These are phyloP conservation scores for Pezizomycotina sp. DNA, from an alignment of 2,329 filamentous ascomycete genomes.

Conservation along the genomic window DNA sequence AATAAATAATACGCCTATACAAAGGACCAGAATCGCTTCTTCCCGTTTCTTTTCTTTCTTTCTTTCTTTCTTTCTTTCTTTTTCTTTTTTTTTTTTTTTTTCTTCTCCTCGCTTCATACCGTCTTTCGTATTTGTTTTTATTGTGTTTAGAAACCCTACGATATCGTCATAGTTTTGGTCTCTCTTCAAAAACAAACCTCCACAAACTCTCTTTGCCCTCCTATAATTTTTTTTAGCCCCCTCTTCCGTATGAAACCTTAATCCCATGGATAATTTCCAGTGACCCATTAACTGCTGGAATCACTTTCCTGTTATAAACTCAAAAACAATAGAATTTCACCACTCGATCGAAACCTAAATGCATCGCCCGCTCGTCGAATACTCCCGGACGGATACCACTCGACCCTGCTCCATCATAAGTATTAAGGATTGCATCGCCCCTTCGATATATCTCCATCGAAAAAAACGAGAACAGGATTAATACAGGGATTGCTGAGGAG, in stretches of 20 bases:
- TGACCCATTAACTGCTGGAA: not conserved
- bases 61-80: not conserved
- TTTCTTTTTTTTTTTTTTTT: not conserved
- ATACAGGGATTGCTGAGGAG: no score
- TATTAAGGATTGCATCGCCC: not conserved
- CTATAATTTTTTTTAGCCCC: not conserved
- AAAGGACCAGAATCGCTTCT: slow-evolving; percentile 1
- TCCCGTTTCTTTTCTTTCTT: not conserved
- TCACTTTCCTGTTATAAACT: no score
- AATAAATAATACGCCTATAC: not conserved
- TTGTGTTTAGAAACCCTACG: not conserved
- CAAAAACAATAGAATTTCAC: no score
- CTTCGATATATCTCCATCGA: not conserved
- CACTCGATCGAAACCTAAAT: not conserved
- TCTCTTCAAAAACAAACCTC: not conserved
- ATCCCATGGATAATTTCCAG: not conserved
- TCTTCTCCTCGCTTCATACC: not conserved
- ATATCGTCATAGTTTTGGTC: not conserved
- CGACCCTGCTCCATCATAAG: not conserved
- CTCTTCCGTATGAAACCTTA: not conserved
- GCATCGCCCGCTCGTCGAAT: not conserved
- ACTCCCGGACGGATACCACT: not conserved
- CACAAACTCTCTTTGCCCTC: not conserved
- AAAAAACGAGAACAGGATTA: not conserved
- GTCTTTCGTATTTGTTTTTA: not conserved